Conservation (phyloP, 192 early-diverging fungal species). For the Coemansia furcata region DNA sequence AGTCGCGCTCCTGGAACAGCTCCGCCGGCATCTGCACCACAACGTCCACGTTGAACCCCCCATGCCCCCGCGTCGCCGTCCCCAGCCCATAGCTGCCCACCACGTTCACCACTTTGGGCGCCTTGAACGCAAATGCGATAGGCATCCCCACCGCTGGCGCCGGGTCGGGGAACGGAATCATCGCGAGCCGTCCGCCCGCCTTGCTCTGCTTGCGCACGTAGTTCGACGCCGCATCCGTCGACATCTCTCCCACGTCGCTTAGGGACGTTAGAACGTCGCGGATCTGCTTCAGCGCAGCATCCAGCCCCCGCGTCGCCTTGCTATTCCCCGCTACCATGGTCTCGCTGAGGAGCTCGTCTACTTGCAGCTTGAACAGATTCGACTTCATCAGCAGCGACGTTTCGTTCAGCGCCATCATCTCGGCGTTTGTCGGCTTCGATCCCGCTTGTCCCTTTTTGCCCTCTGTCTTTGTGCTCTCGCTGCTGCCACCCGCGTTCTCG, state of each 20-base stretch:
- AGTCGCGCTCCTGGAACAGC: slow-evolving; percentile 90
- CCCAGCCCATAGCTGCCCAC: slow-evolving; percentile 89
- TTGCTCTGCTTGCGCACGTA: slow-evolving; percentile 57
- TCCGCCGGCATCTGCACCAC: slow-evolving; percentile 83
- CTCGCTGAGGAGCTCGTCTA: slow-evolving; percentile 46
- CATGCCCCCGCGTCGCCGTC: slow-evolving; percentile 58
- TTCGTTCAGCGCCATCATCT: slow-evolving; percentile 82
- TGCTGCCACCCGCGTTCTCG: not conserved
- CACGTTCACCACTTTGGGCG: slow-evolving; percentile 73
- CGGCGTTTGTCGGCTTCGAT: slow-evolving; percentile 64
- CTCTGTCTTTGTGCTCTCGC: slow-evolving; percentile 23
- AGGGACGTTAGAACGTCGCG: slow-evolving; percentile 17
- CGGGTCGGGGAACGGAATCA: slow-evolving; percentile 77
- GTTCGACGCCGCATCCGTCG: slow-evolving; percentile 27
- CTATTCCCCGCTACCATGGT: slow-evolving; percentile 10
- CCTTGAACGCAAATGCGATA: slow-evolving; percentile 76
- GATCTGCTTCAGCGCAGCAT: slow-evolving; percentile 57
- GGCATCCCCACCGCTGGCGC: slow-evolving; percentile 65
- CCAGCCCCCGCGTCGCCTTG: slow-evolving; percentile 31
- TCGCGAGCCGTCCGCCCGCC: not conserved
- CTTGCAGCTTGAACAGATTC: slow-evolving; percentile 89
- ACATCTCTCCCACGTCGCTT: slow-evolving; percentile 15
- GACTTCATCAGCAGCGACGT: slow-evolving; percentile 81
- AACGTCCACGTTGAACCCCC: slow-evolving; percentile 81
- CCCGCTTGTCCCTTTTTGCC: not conserved